Evolutionary conservation across 495 filamentous ascomycete species (phyloP), one percentile per base, ranked within the genome.

Genomic region (Glutinoglossum americanum): DNA sequence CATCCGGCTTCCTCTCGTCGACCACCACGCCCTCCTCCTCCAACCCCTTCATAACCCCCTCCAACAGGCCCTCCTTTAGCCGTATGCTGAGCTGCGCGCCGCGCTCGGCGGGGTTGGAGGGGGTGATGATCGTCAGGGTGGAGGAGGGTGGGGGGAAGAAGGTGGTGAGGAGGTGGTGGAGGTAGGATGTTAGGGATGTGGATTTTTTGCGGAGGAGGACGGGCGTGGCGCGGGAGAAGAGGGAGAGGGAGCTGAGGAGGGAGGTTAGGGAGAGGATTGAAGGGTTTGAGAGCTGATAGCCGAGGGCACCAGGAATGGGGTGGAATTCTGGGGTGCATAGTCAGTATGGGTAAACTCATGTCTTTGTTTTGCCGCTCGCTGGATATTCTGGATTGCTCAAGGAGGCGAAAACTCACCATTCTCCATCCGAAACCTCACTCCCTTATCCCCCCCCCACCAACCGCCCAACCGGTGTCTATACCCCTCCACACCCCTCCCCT

Each of bases 1-100:
- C 93, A 68, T 95, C 81, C 23, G 92, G 92, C 64, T 80, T 81
- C 60, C 92, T 72, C 72, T 97, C 87, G 65, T 98, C 92, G 35
- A 93, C 80, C 25, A 98, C 77, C 10, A 94, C 79, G 2, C 80
- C 81, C 13, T 76, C 68, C 45, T 76, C 73, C 63, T 93, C 80
- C 35, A 98, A 64, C 54, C 70, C 70, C 56, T 78, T 69, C 71
- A 89, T 79, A 0, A 94, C 80, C 3, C 62, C 59, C 57, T 86
- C 82, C 47, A 96, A 71, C 53, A 94, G 65, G 0, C 81, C 83
- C 0, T 75, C 73, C 26, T 71, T 60, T 33, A 97, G 78, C 55
- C 76, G 69, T 27, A 97, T 63, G 65, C 87, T 94, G 30, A 98
- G 70, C 70, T 97, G 93, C 19, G 92, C 87, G 26, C 92, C 92